Percentiles rank a stretch among this genome's conserved stretches.
These are phyloP conservation scores for Moniliella sp. DNA, from an alignment of 1,284 basidiomycete genomes.

Conservation along the genomic window DNA sequence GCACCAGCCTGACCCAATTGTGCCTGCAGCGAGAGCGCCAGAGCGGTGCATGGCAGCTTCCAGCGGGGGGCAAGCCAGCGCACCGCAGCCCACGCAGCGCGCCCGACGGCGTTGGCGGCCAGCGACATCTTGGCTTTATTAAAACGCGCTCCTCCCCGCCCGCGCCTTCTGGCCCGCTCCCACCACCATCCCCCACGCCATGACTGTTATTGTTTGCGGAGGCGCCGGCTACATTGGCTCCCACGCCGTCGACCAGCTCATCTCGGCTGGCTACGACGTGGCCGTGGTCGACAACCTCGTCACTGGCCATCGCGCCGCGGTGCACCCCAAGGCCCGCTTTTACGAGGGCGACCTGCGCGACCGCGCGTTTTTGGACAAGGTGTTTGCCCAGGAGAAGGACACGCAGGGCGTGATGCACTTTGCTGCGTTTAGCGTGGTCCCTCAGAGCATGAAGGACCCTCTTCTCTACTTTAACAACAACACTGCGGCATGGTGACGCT, in stretches of 20 bases:
- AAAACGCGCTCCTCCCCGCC: too few species aligned
- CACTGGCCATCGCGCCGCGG: neutral
- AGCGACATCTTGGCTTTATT: too few species aligned
- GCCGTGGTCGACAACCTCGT: neutral
- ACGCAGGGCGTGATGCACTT: constrained; percentile 96
- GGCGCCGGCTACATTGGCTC: neutral
- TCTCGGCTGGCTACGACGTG: neutral
- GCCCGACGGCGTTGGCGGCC: too few species aligned
- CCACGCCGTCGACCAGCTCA: neutral
- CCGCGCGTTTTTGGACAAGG: constrained; percentile 14
- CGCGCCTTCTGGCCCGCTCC: too few species aligned
- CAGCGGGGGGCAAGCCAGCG: too few species aligned
- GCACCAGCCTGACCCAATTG: too few species aligned
- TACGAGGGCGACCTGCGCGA: constrained; percentile 26
- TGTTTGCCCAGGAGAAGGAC: constrained; percentile 20
- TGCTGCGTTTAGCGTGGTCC: constrained; percentile 91
- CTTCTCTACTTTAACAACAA: constrained; percentile 39
- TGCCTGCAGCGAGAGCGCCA: too few species aligned
- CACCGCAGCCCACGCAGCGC: too few species aligned
- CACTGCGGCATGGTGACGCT: constrained; percentile 26
- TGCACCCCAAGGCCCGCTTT: too few species aligned
- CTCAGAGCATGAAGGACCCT: constrained; percentile 80
- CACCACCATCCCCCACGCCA: too few species aligned
- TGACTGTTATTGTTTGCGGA: neutral
- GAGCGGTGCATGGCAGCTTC: too few species aligned